Conservation (phyloP, 148 eudicot genomes). For the Chenopodium suecicum region DNA sequence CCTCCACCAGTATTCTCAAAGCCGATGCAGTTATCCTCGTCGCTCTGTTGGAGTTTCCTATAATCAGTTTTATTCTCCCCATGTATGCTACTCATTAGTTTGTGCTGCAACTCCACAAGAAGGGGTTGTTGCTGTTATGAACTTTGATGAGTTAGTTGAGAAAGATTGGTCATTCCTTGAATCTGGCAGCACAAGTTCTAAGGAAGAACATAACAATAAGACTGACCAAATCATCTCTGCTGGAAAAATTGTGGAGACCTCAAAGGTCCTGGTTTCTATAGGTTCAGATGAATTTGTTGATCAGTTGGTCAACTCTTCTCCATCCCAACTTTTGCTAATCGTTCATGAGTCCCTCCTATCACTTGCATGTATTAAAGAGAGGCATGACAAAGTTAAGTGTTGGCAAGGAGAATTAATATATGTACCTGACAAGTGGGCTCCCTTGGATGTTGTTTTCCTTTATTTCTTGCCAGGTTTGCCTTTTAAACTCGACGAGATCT, state of each 20-base stretch:
- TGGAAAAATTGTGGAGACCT: constrained; percentile 54
- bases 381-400: constrained; percentile 74
- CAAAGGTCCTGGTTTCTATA: constrained; percentile 69
- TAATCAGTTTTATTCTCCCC: constrained; percentile 9
- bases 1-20: constrained; percentile 11
- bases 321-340: constrained; percentile 58
- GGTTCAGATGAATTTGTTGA: constrained; percentile 85
- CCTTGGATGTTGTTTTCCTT: constrained; percentile 83
- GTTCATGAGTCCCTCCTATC: constrained; percentile 76
- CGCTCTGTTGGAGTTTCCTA: constrained; percentile 20
- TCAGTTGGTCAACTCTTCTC: constrained; percentile 48
- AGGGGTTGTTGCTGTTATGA: constrained; percentile 53
- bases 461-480: constrained; percentile 82
- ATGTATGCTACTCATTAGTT: constrained; percentile 13
- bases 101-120: constrained; percentile 44
- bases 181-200: constrained; percentile 38
- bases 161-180: constrained; percentile 97
- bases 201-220: constrained; percentile 48
- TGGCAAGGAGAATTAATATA: constrained; percentile 85
- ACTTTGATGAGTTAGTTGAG: constrained; percentile 67
- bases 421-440: constrained; percentile 80
- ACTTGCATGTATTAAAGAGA: constrained; percentile 76
- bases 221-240: constrained; percentile 53
- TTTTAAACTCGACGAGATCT: constrained; percentile 61
- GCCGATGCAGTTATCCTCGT: constrained; percentile 1